These are phyloP conservation scores for Cyathus pygmaeus DNA, from an alignment of 1,284 basidiomycete species.

Conservation along the genomic window DNA sequence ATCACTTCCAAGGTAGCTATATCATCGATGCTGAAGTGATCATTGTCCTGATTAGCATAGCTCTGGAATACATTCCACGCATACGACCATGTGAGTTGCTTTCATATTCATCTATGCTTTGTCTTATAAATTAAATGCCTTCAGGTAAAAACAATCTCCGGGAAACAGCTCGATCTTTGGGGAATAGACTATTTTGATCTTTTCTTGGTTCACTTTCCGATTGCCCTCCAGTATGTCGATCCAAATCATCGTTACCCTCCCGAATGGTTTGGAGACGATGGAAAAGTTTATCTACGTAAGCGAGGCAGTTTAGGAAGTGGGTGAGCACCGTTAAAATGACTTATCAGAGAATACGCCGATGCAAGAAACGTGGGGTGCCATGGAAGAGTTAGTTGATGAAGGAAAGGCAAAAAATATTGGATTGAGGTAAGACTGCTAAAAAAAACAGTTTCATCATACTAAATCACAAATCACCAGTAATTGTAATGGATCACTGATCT, in stretches of 20 bases:
- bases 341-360: conserved; percentile 69
- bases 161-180: conserved; percentile 78
- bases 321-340: neutral
- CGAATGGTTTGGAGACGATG: conserved; percentile 78
- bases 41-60: conserved; percentile 43
- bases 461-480: conserved; percentile 55
- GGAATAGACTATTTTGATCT: conserved; percentile 84
- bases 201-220: conserved; percentile 83
- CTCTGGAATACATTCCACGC: conserved; percentile 88
- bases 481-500: conserved; percentile 68
- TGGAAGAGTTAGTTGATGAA: conserved; percentile 80
- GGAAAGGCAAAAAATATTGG: conserved; percentile 82
- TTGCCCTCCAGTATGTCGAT: conserved; percentile 81
- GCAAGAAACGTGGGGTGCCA: conserved; percentile 79
- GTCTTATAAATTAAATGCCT: neutral
- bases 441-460: neutral
- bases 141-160: conserved; percentile 62
- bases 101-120: conserved; percentile 21
- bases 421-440: conserved; percentile 53
- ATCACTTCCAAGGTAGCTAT: conserved; percentile 71
- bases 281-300: conserved; percentile 66
- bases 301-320: conserved; percentile 7
- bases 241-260: conserved; percentile 80
- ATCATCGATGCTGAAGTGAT: conserved; percentile 6
- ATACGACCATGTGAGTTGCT: conserved; percentile 67